Evolutionary conservation across 441 rosid genomes (phyloP), one percentile per base, ranked within the genome.

Genomic region (Rhodomyrtus psidioides): DNA sequence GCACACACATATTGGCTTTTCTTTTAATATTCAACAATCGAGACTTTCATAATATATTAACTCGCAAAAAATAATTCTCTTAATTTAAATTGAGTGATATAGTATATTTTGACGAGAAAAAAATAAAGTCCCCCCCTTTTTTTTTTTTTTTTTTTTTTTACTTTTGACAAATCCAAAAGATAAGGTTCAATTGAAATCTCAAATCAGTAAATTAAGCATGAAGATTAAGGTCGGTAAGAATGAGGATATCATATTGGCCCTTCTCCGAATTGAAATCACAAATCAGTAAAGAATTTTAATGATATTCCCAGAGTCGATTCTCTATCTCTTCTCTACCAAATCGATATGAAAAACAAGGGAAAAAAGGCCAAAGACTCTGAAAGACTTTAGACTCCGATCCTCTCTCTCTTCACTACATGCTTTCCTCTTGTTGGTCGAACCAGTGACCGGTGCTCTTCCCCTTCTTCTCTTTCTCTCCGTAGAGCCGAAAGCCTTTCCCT

Each of bases 401-500:
- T 14, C 39, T 39, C 79, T 39, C 79, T 70, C 79, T 7, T 42
- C 13, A 4, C n/a, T 55, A 1, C 57, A 4, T 30, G 76, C 14
- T 65, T 34, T 34, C 4, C 76, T 19, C 26, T 34, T 5, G 76
- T 34, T 65, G 76, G 76, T 34, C 26, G 46, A 65, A 65, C 88
- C 88, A 76, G 88, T 30, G n/a, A n/a, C 55, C 87, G 82, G 86
- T 0, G 55, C 44, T 53, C 88, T 84, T 54, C 56, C 2, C 24
- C 56, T 17, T 4, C 79, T 51, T 28, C 83, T n/a, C 51, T 59
- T 51, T 53, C 82, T 58, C 53, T 59, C 53, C 60, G 53, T 44
- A 44, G 82, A 42, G 28, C 84, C 75, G 60, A 84, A 85, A 82
- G 85, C 89, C 88, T 26, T 86, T 84, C 39, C 53, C 88, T 83